Base-by-base conservation (phyloP, 2,329 filamentous ascomycete genomes). In the Tolypocladium guangdongense region DNA sequence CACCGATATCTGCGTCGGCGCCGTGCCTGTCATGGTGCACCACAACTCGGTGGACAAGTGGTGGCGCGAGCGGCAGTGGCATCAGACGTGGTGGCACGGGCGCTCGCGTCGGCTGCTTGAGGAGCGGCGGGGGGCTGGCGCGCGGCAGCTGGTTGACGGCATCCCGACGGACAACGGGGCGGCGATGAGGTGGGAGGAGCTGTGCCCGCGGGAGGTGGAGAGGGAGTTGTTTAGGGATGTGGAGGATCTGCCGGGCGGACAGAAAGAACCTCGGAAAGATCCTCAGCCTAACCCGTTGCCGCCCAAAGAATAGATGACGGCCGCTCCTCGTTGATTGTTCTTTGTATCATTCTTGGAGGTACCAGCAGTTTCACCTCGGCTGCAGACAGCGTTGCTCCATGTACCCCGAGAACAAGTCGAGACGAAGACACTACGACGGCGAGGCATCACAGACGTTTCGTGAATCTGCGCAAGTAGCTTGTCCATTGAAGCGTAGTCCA, bases 1-100 rank as follows among this genome's bases (percentile, higher is more conserved):
- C 55, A 62, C 59, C 22, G 63, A 66, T 39, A 55, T 66, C 2
- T 66, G 63, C 51, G 53, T 61, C 14, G 63, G 60, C 35, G 55
- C 59, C 7, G 60, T 64, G 11, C 64, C 64, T 20, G 62, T 61
- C 52, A 62, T 66, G 53, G 59, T 66, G 3, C 63, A 65, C 24
- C 64, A 66, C 55, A 64, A 63, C 56, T 59, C 57, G 35, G 46
- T 57, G 27, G 54, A 61, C 47, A 62, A 63, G 53, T 30, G 22
- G 5, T 51, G 56, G 38, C 53, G 60, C n/a, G 56, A 61, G 36
- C 45, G 18, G 18, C 60, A 64, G 50, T 66, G 64, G 63, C 24
- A 55, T 16, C 48, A 58, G 52, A 57, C 58, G 27, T 66, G 63
- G 63, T 63, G 62, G 62, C 55, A 60, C 33, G 58, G 58, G 0